Conservation (phyloP, 2,329 filamentous ascomycete species). For the Aspergillus cejpii region DNA sequence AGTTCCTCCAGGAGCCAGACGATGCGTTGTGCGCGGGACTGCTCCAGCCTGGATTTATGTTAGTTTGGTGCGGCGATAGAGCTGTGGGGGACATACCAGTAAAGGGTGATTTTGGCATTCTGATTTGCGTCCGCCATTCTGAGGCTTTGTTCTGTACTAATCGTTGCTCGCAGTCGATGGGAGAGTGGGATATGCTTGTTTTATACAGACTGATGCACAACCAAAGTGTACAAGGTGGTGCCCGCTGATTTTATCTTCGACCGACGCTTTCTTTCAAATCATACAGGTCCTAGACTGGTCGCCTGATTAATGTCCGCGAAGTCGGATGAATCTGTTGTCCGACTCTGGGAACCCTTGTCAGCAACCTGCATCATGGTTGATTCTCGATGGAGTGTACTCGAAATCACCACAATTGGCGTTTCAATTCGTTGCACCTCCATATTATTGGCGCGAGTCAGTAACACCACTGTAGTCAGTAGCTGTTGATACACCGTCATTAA, state of each 20-base stretch:
- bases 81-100: conserved; percentile 47
- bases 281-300: background rate
- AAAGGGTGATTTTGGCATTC: conserved; percentile 53
- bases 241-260: background rate
- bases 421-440: background rate
- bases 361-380: background rate
- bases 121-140: conserved; percentile 20
- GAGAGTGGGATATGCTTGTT: no score
- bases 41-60: conserved; percentile 59
- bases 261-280: background rate
- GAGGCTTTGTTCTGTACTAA: no score
- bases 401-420: background rate
- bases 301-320: background rate
- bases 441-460: no score
- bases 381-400: background rate
- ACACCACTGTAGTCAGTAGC: background rate
- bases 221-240: background rate
- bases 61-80: background rate
- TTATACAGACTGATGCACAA: no score
- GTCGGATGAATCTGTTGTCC: background rate
- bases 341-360: background rate
- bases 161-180: no score
- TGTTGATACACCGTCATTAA: background rate
- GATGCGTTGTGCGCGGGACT: conserved; percentile 74
- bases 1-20: conserved; percentile 83